Evolutionary conservation across 345 rosid genomes (phyloP).

Genomic region (Gossypium rotundifolium): DNA sequence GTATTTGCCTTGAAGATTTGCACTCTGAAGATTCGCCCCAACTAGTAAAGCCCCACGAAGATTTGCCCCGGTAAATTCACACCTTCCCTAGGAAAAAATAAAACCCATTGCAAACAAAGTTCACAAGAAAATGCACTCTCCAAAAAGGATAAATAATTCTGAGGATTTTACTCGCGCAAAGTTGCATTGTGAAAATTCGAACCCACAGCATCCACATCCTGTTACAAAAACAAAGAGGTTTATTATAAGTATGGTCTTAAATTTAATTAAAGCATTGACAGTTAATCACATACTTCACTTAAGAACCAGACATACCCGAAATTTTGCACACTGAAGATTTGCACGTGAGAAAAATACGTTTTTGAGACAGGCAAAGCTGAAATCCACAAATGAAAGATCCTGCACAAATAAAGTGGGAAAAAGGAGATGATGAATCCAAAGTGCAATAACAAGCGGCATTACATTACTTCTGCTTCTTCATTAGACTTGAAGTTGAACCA

Average conservation of each 20-base stretch:
- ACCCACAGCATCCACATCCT: constrained; percentile 84
- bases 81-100: constrained; percentile 59
- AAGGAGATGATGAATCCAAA: constrained; percentile 2
- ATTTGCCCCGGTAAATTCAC: constrained; percentile 89
- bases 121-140: neutral
- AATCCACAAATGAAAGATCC: constrained; percentile 84
- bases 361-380: constrained; percentile 79
- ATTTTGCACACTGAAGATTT: constrained; percentile 78
- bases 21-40: constrained; percentile 92
- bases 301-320: constrained; percentile 45
- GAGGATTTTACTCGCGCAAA: constrained; percentile 74
- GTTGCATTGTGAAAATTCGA: constrained; percentile 86
- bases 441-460: neutral
- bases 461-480: neutral
- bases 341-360: constrained; percentile 90
- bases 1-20: constrained; percentile 73
- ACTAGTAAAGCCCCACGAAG: constrained; percentile 83
- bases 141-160: constrained; percentile 1
- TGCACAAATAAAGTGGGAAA: constrained; percentile 23
- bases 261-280: neutral
- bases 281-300: neutral
- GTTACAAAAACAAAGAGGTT: neutral
- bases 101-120: constrained; percentile 17
- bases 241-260: neutral
- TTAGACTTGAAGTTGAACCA: neutral